phyloP scores from a whole-genome alignment of 176 grass and related monocot species.

The Hsuehochloa calcarea region DNA sequence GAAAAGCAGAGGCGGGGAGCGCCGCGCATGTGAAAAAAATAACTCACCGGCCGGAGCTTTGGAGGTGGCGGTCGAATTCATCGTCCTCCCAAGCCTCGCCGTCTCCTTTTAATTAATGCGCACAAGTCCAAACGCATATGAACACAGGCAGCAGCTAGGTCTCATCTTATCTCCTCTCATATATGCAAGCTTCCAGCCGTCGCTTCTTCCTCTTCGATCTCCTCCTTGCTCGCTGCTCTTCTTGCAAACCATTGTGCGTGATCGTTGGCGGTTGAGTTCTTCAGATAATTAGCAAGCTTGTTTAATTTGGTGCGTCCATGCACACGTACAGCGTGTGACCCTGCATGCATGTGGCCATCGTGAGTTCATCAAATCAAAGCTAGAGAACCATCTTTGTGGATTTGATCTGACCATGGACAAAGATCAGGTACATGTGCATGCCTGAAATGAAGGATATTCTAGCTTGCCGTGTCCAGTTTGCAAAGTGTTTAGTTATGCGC shows the following conservation, averaged over 20 bases:
- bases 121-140: not conserved
- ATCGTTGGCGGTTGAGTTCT: not conserved
- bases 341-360: constrained; percentile 30
- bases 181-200: not conserved
- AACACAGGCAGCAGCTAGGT: not conserved
- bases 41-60: constrained; percentile 59
- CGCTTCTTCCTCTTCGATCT: not conserved
- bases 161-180: too few relatives aligned
- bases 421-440: constrained; percentile 1
- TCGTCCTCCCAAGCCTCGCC: not conserved
- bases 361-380: constrained; percentile 44
- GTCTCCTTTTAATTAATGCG: constrained; percentile 25
- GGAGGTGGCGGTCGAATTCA: constrained; percentile 49
- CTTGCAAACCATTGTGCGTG: not conserved
- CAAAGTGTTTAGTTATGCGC: not conserved
- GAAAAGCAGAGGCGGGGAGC: constrained; percentile 55
- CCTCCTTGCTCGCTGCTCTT: not conserved
- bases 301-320: not conserved
- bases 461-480: constrained; percentile 11
- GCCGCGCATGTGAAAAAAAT: constrained; percentile 76
- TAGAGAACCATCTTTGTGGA: not conserved
- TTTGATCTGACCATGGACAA: constrained; percentile 34
- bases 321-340: constrained; percentile 3
- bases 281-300: not conserved
- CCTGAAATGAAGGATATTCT: not conserved